Conservation (phyloP, 2,329 filamentous ascomycete genomes). For the Fusarium tricinctum region DNA sequence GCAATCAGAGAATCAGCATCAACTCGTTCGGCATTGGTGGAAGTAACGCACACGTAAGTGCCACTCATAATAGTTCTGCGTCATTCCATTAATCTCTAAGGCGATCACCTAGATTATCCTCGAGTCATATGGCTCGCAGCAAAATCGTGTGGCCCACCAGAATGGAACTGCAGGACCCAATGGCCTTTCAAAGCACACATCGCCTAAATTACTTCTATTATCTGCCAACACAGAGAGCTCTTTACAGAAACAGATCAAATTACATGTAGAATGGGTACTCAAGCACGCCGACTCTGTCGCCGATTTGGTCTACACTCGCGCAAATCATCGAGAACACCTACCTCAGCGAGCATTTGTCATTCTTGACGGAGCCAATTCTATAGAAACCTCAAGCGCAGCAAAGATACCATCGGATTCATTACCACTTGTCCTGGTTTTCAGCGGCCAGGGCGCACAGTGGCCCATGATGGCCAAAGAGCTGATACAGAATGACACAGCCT, state of each 20-base stretch:
- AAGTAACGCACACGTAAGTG: constrained; percentile 55
- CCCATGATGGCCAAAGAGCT: constrained; percentile 51
- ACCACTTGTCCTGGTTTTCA: constrained; percentile 50
- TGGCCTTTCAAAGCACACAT: too few species aligned
- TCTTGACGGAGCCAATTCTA: constrained; percentile 7
- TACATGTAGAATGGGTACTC: too few species aligned
- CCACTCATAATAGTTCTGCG: too few species aligned
- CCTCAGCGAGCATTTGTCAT: constrained; percentile 43
- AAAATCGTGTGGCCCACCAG: too few species aligned
- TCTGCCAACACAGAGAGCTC: too few species aligned
- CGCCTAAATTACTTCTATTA: too few species aligned
- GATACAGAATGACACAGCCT: constrained; percentile 11
- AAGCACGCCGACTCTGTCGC: too few species aligned
- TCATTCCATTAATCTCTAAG: too few species aligned
- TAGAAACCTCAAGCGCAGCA: not conserved
- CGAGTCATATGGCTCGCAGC: too few species aligned
- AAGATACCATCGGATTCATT: not conserved
- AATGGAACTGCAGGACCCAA: too few species aligned
- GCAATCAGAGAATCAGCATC: constrained; percentile 49
- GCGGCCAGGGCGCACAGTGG: constrained; percentile 57
- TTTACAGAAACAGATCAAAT: too few species aligned
- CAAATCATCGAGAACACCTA: constrained; percentile 49
- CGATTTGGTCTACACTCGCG: constrained; percentile 27
- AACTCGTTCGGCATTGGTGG: constrained; percentile 59
- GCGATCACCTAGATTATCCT: too few species aligned